Conservation (phyloP, 192 early-diverging fungal genomes). For the Backusella macrospora region DNA sequence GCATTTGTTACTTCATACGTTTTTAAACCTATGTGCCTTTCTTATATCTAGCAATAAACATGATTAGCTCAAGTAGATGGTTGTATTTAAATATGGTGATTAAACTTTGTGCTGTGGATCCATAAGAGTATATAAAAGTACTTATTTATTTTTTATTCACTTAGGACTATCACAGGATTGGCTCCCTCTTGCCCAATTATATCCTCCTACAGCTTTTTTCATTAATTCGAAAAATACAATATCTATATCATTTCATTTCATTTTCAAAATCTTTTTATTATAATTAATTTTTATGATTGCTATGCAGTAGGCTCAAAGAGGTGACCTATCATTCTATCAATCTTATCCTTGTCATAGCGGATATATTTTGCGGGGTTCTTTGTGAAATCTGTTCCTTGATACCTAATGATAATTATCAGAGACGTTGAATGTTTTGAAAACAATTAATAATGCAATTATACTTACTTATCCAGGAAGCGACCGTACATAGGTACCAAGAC, state of each 20-base stretch:
- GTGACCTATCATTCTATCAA: slow-evolving; percentile 67
- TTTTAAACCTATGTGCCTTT: no score
- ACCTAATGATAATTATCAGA: slow-evolving; percentile 36
- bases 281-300: background rate
- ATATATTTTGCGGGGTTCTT: slow-evolving; percentile 87
- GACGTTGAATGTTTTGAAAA: slow-evolving; percentile 10
- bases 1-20: no score
- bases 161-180: no score
- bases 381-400: slow-evolving; percentile 72
- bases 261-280: background rate
- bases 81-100: no score
- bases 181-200: no score
- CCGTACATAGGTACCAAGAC: slow-evolving; percentile 80
- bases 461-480: slow-evolving; percentile 73
- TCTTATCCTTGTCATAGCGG: slow-evolving; percentile 65
- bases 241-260: background rate
- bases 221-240: no score
- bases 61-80: no score
- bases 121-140: no score
- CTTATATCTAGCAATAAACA: no score
- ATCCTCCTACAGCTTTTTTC: no score
- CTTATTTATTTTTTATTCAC: no score
- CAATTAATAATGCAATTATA: slow-evolving; percentile 8
- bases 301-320: slow-evolving; percentile 61
- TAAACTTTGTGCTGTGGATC: no score